Percentiles rank a stretch among this genome's conserved stretches.
Evolutionary conservation across 1,284 basidiomycete genomes (phyloP).

Genomic region (Boletus semigastroideus): DNA sequence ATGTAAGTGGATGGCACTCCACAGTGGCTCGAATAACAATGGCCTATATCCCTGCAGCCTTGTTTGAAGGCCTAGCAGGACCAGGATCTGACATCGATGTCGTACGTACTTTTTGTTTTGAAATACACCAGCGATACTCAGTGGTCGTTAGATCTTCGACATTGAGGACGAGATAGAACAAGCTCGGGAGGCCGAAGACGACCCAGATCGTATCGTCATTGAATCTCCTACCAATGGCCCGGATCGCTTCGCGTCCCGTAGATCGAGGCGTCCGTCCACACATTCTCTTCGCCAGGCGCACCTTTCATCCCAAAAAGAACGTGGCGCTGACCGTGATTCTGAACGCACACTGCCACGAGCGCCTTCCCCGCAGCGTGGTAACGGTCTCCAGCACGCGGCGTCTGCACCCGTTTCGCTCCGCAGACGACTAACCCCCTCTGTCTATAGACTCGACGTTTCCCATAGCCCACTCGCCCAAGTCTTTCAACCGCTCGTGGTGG

Average conservation of each 20-base stretch:
- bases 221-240: slow-evolving; percentile 5
- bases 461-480: slow-evolving; percentile 68
- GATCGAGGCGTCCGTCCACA: slow-evolving; percentile 32
- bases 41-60: slow-evolving; percentile 43
- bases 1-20: slow-evolving; percentile 46
- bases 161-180: slow-evolving; percentile 42
- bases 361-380: slow-evolving; percentile 12
- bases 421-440: slow-evolving; percentile 47
- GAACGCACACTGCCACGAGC: slow-evolving; percentile 4
- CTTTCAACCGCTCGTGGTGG: slow-evolving; percentile 63
- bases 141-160: slow-evolving; percentile 69
- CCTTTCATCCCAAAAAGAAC: slow-evolving; percentile 24
- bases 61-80: slow-evolving; percentile 79
- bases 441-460: slow-evolving; percentile 42
- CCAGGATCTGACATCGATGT: slow-evolving; percentile 73
- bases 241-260: slow-evolving; percentile 29
- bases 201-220: slow-evolving; percentile 13
- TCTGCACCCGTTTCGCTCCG: slow-evolving; percentile 36
- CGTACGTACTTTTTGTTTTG: slow-evolving; percentile 41
- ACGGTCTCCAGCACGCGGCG: slow-evolving; percentile 12
- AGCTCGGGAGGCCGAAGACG: slow-evolving; percentile 8
- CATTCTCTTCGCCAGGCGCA: slow-evolving; percentile 21
- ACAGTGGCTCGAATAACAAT: slow-evolving; percentile 10
- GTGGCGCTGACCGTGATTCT: neutral
- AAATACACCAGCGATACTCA: neutral